Percentiles rank a stretch among this genome's conserved stretches.
These are phyloP conservation scores for Pleurotus cornucopiae DNA, from an alignment of 768 basidiomycete species.

Conservation along the genomic window DNA sequence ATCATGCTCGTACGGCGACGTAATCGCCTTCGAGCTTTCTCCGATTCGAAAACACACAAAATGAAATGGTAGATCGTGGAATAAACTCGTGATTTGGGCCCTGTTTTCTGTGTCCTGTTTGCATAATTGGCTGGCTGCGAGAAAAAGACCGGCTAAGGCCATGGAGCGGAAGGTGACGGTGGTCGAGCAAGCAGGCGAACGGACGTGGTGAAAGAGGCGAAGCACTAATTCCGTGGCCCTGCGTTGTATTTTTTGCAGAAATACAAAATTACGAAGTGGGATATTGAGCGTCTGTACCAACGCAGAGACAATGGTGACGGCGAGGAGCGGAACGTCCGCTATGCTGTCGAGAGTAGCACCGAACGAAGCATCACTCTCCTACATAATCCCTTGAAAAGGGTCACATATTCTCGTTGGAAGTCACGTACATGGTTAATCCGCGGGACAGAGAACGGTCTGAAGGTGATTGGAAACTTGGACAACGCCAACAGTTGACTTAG, in stretches of 20 bases:
- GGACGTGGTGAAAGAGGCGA: conserved; percentile 29
- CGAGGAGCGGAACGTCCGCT: conserved; percentile 40
- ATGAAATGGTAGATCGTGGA: conserved; percentile 29
- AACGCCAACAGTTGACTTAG: neutral
- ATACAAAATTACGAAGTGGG: conserved; percentile 41
- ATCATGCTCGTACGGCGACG: conserved; percentile 29
- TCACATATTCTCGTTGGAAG: no score
- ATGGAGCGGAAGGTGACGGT: conserved; percentile 28
- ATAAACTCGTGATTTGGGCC: conserved; percentile 9
- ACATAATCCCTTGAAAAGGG: neutral
- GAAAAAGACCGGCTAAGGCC: conserved; percentile 36
- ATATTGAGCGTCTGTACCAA: conserved; percentile 37
- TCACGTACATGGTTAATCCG: neutral
- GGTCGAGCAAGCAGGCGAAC: conserved; percentile 32
- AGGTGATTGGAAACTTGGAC: neutral
- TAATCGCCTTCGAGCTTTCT: conserved; percentile 33
- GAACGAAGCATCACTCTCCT: conserved; percentile 29
- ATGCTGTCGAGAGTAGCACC: conserved; percentile 32
- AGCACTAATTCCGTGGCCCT: conserved; percentile 34
- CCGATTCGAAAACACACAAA: conserved; percentile 42
- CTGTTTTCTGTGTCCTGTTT: conserved; percentile 22
- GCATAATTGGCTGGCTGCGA: conserved; percentile 24
- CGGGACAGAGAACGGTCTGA: neutral
- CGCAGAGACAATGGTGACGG: conserved; percentile 42
- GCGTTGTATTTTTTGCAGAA: conserved; percentile 44